Percentiles rank a stretch among this genome's conserved stretches.
These are phyloP conservation scores for Curvularia eragrostidis DNA, from an alignment of 2,329 filamentous ascomycete species.

Conservation along the genomic window DNA sequence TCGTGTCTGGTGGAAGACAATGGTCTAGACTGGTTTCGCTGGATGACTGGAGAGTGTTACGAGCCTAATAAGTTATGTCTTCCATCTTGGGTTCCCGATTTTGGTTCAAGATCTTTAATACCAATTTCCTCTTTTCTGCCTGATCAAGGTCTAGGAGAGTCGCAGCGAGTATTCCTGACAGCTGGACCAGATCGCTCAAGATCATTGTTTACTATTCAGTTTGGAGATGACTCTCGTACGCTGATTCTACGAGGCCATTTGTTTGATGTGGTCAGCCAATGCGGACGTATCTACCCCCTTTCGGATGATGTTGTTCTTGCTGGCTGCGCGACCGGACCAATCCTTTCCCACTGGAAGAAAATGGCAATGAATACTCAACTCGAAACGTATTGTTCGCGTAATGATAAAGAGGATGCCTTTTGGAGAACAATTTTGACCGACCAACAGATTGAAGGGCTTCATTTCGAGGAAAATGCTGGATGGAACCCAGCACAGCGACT, in stretches of 20 bases:
- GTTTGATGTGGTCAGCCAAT: conserved; percentile 4
- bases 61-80: neutral
- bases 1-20: conserved; percentile 1
- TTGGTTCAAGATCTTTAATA: neutral
- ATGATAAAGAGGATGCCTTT: neutral
- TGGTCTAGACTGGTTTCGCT: conserved; percentile 2
- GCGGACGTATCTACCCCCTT: neutral
- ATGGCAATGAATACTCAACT: neutral
- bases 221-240: conserved; percentile 3
- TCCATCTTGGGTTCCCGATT: conserved; percentile 5
- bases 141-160: neutral
- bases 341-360: neutral
- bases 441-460: neutral
- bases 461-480: conserved; percentile 6
- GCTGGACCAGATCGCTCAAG: conserved; percentile 1
- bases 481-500: conserved; percentile 1
- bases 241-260: neutral
- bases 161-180: neutral
- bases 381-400: neutral
- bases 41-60: conserved; percentile 3
- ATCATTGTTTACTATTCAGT: conserved; percentile 3
- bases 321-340: neutral
- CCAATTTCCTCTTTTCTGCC: neutral
- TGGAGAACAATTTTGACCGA: conserved; percentile 5
- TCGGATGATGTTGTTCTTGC: neutral